Evolutionary conservation across 2,329 filamentous ascomycete species (phyloP).

Genomic region (Chaetomium globosum): DNA sequence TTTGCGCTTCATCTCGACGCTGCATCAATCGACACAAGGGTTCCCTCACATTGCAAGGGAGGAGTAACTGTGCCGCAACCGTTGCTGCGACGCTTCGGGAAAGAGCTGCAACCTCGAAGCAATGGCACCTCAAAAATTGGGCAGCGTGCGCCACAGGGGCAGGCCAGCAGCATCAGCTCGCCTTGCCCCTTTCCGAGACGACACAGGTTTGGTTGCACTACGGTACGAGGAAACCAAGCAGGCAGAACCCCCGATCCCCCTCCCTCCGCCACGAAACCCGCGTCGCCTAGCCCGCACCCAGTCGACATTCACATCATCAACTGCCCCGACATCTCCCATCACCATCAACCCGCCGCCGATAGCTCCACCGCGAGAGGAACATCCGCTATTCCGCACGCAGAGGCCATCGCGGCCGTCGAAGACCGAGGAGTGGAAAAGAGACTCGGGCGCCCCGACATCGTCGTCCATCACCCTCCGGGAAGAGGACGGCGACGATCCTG

Average conservation of each 20-base stretch:
- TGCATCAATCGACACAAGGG: not conserved
- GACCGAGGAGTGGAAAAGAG: conserved; percentile 53
- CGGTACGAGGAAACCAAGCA: conserved; percentile 64
- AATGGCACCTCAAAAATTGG: conserved; percentile 49
- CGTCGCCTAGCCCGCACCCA: conserved; percentile 40
- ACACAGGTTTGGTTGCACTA: conserved; percentile 55
- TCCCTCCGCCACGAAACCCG: conserved; percentile 50
- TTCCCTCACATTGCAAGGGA: not conserved
- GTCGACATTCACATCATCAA: conserved; percentile 34
- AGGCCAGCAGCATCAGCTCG: conserved; percentile 44
- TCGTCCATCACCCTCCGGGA: conserved; percentile 47
- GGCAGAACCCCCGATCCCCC: conserved; percentile 59
- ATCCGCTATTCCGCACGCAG: conserved; percentile 54
- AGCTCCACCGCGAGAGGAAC: conserved; percentile 53
- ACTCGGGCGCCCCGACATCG: conserved; percentile 56
- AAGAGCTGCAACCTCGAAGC: conserved; percentile 26
- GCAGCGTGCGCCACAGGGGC: conserved; percentile 49
- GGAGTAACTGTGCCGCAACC: conserved; percentile 22
- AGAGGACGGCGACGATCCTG: conserved; percentile 39
- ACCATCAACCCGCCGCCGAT: conserved; percentile 44
- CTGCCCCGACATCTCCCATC: conserved; percentile 25
- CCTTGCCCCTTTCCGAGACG: conserved; percentile 50
- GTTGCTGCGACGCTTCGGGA: not conserved
- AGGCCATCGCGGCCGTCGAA: conserved; percentile 35
- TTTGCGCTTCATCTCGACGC: not conserved